Percentiles rank a stretch among this genome's conserved stretches.
phyloP scores from a whole-genome alignment of 768 basidiomycete species.

The Podaxis pistillaris region DNA sequence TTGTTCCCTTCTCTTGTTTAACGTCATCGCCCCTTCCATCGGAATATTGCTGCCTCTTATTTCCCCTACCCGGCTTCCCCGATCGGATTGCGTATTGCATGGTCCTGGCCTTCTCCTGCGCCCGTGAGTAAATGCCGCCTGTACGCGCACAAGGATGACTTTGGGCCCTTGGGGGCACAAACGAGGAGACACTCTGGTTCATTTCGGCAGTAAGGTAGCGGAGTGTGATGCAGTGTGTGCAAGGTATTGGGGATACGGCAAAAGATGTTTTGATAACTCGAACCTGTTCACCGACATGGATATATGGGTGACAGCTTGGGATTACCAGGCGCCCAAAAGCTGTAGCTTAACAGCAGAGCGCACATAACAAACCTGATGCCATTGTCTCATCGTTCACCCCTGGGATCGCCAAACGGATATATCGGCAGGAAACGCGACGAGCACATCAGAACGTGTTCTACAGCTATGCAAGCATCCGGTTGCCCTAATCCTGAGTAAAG shows the following conservation, averaged over 20 bases:
- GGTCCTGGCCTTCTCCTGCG: neutral
- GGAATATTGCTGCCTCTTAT: neutral
- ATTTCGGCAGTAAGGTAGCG: neutral
- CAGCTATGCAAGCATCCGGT: too few relatives aligned
- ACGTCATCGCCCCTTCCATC: neutral
- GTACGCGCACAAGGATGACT: too few relatives aligned
- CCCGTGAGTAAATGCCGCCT: neutral
- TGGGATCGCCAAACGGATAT: too few relatives aligned
- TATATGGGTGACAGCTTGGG: too few relatives aligned
- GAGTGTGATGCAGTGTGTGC: neutral
- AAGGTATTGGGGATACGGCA: too few relatives aligned
- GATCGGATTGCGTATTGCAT: constrained; percentile 2
- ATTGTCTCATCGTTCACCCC: too few relatives aligned
- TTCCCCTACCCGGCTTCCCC: neutral
- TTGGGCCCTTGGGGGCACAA: neutral
- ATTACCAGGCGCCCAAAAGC: neutral
- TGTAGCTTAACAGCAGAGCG: neutral
- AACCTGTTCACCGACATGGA: too few relatives aligned
- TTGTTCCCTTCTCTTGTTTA: too few relatives aligned
- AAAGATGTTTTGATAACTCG: too few relatives aligned
- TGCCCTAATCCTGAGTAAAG: too few relatives aligned
- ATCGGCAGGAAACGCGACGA: too few relatives aligned
- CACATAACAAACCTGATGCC: constrained; percentile 5
- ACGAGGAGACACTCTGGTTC: neutral
- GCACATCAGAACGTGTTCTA: too few relatives aligned